Evolutionary conservation across 345 rosid genomes (phyloP).

Genomic region (Hibiscus mutabilis): DNA sequence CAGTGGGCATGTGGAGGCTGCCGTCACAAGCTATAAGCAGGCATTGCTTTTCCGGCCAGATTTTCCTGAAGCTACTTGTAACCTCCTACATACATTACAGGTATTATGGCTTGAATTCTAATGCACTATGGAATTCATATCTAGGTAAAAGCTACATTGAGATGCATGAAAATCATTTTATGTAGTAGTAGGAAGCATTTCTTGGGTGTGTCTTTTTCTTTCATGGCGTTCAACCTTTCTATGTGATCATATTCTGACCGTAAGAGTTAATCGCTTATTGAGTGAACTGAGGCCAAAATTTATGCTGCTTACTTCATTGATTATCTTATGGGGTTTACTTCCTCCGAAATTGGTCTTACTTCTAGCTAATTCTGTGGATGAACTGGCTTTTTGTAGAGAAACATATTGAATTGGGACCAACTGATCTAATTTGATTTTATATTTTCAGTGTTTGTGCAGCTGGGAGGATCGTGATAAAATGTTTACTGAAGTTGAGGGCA

Average conservation of each 20-base stretch:
- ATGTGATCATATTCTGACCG: background rate
- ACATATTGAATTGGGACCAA: background rate
- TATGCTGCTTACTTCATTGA: background rate
- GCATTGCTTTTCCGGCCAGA: conserved; percentile 79
- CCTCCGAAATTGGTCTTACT: background rate
- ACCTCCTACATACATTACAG: conserved; percentile 91
- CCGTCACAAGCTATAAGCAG: conserved; percentile 85
- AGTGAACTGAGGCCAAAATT: background rate
- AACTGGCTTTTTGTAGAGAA: background rate
- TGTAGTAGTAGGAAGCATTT: background rate
- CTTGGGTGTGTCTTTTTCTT: background rate
- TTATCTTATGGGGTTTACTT: background rate
- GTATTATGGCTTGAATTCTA: conserved; percentile 26
- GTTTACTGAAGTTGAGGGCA: conserved; percentile 82
- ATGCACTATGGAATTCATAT: background rate
- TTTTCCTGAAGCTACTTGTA: conserved; percentile 98
- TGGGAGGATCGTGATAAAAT: conserved; percentile 92
- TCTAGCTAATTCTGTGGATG: background rate
- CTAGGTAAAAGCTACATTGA: background rate
- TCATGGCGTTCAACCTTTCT: background rate
- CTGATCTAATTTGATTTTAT: background rate
- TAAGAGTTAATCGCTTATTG: background rate
- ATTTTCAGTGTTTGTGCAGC: conserved; percentile 66
- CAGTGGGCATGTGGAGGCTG: conserved; percentile 94
- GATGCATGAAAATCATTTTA: background rate